These are phyloP conservation scores for Phytophthora sansomeana DNA, from an alignment of 352 stramenopile species.

Conservation along the genomic window DNA sequence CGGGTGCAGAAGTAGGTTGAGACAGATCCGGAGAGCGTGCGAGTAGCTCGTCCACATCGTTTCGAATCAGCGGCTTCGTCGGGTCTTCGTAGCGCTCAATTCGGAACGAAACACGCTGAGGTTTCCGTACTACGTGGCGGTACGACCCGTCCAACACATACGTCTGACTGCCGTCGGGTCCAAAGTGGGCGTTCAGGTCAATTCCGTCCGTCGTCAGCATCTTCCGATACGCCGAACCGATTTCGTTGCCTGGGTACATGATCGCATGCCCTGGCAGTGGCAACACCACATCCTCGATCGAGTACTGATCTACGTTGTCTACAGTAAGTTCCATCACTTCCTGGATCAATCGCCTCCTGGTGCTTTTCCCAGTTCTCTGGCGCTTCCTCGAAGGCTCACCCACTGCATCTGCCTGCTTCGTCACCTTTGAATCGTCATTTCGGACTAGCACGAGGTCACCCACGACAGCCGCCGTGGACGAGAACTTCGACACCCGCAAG, in stretches of 20 bases:
- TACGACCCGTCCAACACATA: slow-evolving; percentile 91
- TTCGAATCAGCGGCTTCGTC: slow-evolving; percentile 90
- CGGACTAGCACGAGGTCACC: slow-evolving; percentile 91
- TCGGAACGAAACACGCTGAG: slow-evolving; percentile 80
- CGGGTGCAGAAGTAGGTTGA: background rate
- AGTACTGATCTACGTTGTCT: slow-evolving; percentile 88
- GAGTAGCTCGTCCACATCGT: slow-evolving; percentile 83
- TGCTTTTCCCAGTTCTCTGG: slow-evolving; percentile 36
- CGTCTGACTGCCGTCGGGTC: slow-evolving; percentile 53
- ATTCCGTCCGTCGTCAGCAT: slow-evolving; percentile 67
- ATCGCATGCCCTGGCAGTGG: slow-evolving; percentile 93
- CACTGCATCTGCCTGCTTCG: slow-evolving; percentile 19
- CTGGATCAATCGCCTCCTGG: slow-evolving; percentile 17
- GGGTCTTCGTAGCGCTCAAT: slow-evolving; percentile 91
- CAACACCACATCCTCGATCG: slow-evolving; percentile 94
- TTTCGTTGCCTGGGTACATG: slow-evolving; percentile 82
- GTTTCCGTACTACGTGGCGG: slow-evolving; percentile 91
- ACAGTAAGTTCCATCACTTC: slow-evolving; percentile 78
- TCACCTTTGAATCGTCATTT: slow-evolving; percentile 16
- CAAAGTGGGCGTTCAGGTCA: slow-evolving; percentile 61
- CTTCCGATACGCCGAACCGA: slow-evolving; percentile 57
- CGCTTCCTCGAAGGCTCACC: slow-evolving; percentile 44
- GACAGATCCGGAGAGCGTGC: slow-evolving; percentile 9
- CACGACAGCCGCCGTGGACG: slow-evolving; percentile 62
- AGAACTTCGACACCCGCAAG: slow-evolving; percentile 80